Evolutionary conservation across 1,284 basidiomycete species (phyloP), one percentile per base, ranked within the genome.

Genomic region (Melanopsichium pennsylvanicum): DNA sequence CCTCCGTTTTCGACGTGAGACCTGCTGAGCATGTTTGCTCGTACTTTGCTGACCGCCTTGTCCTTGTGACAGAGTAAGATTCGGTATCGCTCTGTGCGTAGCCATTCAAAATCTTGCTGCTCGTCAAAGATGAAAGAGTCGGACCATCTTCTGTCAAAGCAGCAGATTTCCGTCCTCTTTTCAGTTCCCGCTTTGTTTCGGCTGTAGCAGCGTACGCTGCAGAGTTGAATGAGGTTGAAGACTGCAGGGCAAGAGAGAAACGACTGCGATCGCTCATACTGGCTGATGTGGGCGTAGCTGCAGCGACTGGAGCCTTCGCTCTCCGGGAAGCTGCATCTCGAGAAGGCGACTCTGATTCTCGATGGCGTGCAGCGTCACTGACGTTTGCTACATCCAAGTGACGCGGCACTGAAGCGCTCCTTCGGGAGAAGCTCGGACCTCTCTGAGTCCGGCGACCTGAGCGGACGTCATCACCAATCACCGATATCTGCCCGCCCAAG

Each of bases 11-110:
- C 13, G 7, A n/a, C 18, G 16, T 36, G 12, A 6, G 18, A 36
- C 18, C 21, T 26, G n/a, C 22, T 25, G n/a, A 12, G 2, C 32
- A 16, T 12, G 22, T 6, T n/a, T 29, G 19, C 7, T 54, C 58
- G 37, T 61, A 61, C 41, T 54, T 61, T 9, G 58, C 44, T 8
- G 58, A 61, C 0, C 58, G 50, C 33, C 42, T 48, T 12, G 38
- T 26, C 37, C 57, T 41, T 16, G 19, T n/a, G 2, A 16, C 25
- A 19, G 32, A 32, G 27, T 32, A 36, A 0, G 54, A 56, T 16
- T 56, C 54, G 35, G 29, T 43, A 22, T 48, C 40, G 29, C 45
- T 56, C 13, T 44, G 44, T 26, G 42, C 34, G 2, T 34, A 37
- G 3, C 16, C n/a, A 18, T 47, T 25, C 3, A 23, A 9, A 10